Evolutionary conservation across 2,329 filamentous ascomycete species (phyloP), one percentile per base, ranked within the genome.

Genomic region (Claviceps paspali): DNA sequence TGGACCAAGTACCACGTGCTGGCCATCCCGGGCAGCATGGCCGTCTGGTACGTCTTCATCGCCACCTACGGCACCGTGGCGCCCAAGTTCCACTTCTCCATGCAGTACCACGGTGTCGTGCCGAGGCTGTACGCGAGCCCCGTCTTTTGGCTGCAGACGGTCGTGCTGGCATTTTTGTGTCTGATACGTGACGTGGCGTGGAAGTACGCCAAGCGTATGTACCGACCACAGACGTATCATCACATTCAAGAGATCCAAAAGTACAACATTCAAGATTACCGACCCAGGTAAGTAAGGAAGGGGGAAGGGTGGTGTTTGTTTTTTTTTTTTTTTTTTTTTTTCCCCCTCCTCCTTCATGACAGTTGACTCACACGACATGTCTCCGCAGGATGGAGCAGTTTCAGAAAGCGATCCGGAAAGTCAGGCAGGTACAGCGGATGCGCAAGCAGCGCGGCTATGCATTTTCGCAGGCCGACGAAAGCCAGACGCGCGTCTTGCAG

Each of bases 181-280:
- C 68, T 98, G 35, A 60, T 87, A 35, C 72, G 91, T 50, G 91
- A 98, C 56, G 83, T 94, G 59, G 77, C 80, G 3, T 98, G 88
- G 87, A 98, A 98, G 67, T 98, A 96, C 50, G 78, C 76, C 43
- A 95, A 94, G 68, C 75, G 91, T 46, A 95, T 98, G 86, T 98
- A 96, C 63, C 80, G 79, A 48, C 91, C 91, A 17, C 82, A 95
- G 61, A 78, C 84, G 30, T 98, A 98, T 53, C 91, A 98, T 51
- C 91, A 98, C 57, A 91, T 98, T 45, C 91, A 98, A 61, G 91
- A 98, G 64, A 98, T 98, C 49, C 91, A 98, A 60, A 98, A 98
- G 63, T 98, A 96, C 65, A 98, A 98, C 52, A 94, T 98, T 42
- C 91, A 98, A 63, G 91, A 98, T 63, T 98, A 98, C 61, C 72